These are phyloP conservation scores for Pseudogymnoascus sp. DNA, from an alignment of 2,329 filamentous ascomycete genomes.

Conservation along the genomic window DNA sequence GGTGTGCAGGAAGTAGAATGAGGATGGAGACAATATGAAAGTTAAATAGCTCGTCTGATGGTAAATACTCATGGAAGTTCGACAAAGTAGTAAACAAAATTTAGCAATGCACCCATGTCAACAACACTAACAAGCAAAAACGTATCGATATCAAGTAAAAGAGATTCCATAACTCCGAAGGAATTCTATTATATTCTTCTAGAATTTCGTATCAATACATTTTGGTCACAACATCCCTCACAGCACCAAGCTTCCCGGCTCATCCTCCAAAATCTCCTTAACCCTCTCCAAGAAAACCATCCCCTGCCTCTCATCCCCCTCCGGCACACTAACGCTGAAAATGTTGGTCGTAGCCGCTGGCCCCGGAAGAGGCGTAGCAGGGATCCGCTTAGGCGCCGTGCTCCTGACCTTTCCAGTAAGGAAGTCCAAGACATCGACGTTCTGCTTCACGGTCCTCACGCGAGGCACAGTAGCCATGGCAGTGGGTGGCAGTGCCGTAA, in stretches of 20 bases:
- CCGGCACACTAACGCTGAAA: constrained; percentile 73
- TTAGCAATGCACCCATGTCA: background rate
- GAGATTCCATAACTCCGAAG: background rate
- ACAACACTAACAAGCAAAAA: background rate
- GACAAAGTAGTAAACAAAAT: background rate
- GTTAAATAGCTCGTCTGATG: background rate
- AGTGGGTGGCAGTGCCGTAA: constrained; percentile 49
- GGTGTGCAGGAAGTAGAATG: constrained; percentile 10
- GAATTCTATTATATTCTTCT: constrained; percentile 4
- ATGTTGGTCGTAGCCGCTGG: constrained; percentile 57
- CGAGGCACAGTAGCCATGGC: constrained; percentile 27
- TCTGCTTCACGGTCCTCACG: constrained; percentile 29
- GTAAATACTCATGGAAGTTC: background rate
- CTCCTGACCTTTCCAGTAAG: constrained; percentile 44
- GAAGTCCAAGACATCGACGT: constrained; percentile 75
- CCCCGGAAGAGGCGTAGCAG: constrained; percentile 34
- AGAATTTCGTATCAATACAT: constrained; percentile 3
- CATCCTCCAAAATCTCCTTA: constrained; percentile 72
- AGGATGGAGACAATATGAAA: no score
- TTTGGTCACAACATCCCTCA: constrained; percentile 28
- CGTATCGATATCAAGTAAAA: background rate
- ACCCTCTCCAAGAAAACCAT: constrained; percentile 76
- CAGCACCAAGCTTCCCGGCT: constrained; percentile 67
- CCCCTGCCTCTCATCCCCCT: constrained; percentile 73
- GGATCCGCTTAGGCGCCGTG: constrained; percentile 25